phyloP scores from a whole-genome alignment of 2,329 filamentous ascomycete species.

The Coniochaeta sp. region DNA sequence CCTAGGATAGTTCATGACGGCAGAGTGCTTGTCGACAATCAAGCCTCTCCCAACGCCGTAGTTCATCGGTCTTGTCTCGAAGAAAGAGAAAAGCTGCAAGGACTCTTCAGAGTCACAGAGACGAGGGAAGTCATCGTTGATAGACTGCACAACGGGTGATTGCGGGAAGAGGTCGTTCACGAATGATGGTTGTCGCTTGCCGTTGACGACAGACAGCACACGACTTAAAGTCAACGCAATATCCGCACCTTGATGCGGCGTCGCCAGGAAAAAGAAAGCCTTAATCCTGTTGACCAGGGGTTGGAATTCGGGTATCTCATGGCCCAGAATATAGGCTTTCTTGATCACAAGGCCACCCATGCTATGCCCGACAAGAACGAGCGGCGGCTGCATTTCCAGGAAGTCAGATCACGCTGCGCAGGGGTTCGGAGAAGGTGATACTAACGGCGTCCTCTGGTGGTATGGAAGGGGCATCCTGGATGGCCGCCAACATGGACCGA shows the following conservation, averaged over 20 bases:
- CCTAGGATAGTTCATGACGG: slow-evolving; percentile 20
- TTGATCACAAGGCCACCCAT: slow-evolving; percentile 32
- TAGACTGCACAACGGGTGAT: slow-evolving; percentile 18
- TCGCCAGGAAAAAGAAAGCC: slow-evolving; percentile 29
- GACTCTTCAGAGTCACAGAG: slow-evolving; percentile 5
- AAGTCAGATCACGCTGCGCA: too few species aligned
- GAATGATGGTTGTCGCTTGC: slow-evolving; percentile 19
- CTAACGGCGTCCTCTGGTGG: slow-evolving; percentile 9
- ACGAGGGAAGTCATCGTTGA: slow-evolving; percentile 27
- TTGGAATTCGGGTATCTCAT: slow-evolving; percentile 13
- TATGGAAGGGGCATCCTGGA: slow-evolving; percentile 20
- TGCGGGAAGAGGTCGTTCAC: slow-evolving; percentile 20
- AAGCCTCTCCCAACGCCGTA: slow-evolving; percentile 11
- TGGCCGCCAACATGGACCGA: slow-evolving; percentile 17
- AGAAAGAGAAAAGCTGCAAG: slow-evolving; percentile 25
- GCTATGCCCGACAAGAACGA: slow-evolving; percentile 29
- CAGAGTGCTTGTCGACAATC: slow-evolving; percentile 23
- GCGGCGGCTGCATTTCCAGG: slow-evolving; percentile 7
- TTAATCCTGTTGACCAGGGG: slow-evolving; percentile 15
- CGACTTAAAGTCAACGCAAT: slow-evolving; percentile 19
- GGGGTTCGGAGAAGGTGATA: background rate
- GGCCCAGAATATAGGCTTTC: slow-evolving; percentile 24
- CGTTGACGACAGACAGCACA: slow-evolving; percentile 13
- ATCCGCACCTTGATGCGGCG: slow-evolving; percentile 25
- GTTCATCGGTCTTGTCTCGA: slow-evolving; percentile 20